A percentile compares a stretch with the other conserved stretches of the same genome.
These are phyloP conservation scores for Mycosphaerelloides madeirae DNA, from an alignment of 2,329 filamentous ascomycete genomes.

Conservation along the genomic window DNA sequence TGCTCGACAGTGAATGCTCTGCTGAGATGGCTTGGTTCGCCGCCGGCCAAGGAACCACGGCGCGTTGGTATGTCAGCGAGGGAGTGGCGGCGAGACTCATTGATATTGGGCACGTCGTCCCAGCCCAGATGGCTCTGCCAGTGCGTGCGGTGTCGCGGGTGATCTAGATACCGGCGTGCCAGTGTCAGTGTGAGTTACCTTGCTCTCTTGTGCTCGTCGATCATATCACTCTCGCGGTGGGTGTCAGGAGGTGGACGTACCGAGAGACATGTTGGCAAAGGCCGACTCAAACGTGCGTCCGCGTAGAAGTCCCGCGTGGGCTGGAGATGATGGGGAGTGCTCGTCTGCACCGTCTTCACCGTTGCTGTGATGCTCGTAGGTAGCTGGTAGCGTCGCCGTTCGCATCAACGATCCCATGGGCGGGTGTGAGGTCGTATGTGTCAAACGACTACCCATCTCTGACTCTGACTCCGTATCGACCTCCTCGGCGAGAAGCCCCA, in stretches of 20 bases:
- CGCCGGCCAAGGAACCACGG: slow-evolving; percentile 32
- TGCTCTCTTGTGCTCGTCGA: background rate
- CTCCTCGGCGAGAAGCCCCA: slow-evolving; percentile 29
- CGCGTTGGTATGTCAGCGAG: slow-evolving; percentile 52
- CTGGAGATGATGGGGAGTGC: slow-evolving; percentile 13
- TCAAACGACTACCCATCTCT: slow-evolving; percentile 22
- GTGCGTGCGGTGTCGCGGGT: slow-evolving; percentile 35
- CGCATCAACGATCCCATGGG: slow-evolving; percentile 28
- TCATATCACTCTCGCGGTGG: no score
- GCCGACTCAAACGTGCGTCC: slow-evolving; percentile 24
- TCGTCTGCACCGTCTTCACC: slow-evolving; percentile 18
- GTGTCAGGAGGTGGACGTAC: slow-evolving; percentile 14
- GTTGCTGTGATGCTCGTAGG: slow-evolving; percentile 18
- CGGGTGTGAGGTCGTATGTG: slow-evolving; percentile 31
- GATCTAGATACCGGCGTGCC: slow-evolving; percentile 17
- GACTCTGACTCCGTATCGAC: slow-evolving; percentile 26
- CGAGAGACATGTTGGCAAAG: slow-evolving; percentile 26
- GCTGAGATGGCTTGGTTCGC: slow-evolving; percentile 19
- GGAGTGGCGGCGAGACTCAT: slow-evolving; percentile 74
- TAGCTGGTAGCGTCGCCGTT: slow-evolving; percentile 27
- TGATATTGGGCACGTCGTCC: slow-evolving; percentile 55
- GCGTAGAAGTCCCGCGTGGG: slow-evolving; percentile 5
- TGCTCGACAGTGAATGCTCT: slow-evolving; percentile 19
- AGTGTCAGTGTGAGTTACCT: background rate
- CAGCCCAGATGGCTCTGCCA: slow-evolving; percentile 71